Evolutionary conservation across 306 rosid genomes (phyloP).

Genomic region (Prunus mongolica): DNA sequence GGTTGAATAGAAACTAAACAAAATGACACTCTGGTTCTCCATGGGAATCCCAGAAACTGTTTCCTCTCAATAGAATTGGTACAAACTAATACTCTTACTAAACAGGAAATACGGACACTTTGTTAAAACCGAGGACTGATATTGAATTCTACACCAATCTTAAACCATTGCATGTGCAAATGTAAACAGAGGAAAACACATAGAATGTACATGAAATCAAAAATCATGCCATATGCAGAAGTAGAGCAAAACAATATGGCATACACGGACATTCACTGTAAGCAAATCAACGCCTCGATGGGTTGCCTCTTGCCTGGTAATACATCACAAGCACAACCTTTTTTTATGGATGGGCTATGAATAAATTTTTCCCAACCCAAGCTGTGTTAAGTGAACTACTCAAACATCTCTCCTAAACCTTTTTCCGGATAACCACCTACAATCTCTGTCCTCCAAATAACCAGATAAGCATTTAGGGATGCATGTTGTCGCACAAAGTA

Average conservation of each 20-base stretch:
- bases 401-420: not conserved
- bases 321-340: not conserved
- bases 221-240: not conserved
- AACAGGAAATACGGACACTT: not conserved
- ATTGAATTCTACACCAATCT: not conserved
- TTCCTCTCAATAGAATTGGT: not conserved
- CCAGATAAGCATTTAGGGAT: not conserved
- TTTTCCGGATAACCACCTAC: not conserved
- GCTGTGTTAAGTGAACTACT: not conserved
- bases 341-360: not conserved
- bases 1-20: conserved; percentile 1
- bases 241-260: not conserved
- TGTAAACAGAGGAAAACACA: not conserved
- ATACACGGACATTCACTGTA: not conserved
- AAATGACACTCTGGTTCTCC: not conserved
- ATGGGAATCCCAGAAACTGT: conserved; percentile 1
- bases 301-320: not conserved
- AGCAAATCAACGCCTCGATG: not conserved
- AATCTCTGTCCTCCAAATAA: not conserved
- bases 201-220: not conserved
- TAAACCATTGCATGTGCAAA: not conserved
- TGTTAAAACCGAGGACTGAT: not conserved
- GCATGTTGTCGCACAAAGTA: not conserved
- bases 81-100: not conserved
- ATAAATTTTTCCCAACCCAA: not conserved